Evolutionary conservation across 345 rosid genomes (phyloP), one percentile per base, ranked within the genome.

Genomic region (Trapa incisa): DNA sequence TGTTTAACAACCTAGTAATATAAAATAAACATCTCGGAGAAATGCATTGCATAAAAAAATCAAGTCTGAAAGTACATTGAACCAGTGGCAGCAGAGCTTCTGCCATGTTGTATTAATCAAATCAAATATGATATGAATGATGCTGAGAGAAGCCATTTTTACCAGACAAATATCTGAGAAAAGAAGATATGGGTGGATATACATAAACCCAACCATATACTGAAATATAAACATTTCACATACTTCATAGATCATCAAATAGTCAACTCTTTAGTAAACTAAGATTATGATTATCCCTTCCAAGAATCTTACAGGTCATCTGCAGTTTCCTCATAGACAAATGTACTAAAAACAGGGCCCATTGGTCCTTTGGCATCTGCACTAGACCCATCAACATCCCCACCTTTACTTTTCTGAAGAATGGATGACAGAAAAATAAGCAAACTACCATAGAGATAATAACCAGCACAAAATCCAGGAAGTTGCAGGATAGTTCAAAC

Each of bases 311-410:
- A 94, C 99, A 82, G 75, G 57, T 91, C 99, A 85, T 77, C 79
- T 79, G 80, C 86, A 61, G 96, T 74, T 87, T 85, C 97, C 78
- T 91, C 90, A 36, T 77, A 79, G 29, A 82, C 82, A 67, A 82
- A 83, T 37, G 99, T 85, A 86, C 97, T 91, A 79, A 94, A 94
- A 80, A 85, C 90, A 5, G 99, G 90, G 68, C 99, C 99, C 90
- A 94, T 77, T 11, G 93, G 86, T 71, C 86, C 91, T 73, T 73
- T 79, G 43, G 82, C 64, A 67, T 86, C 85, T 52, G 71, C 60
- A 65, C 64, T 72, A n/a, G 70, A 63, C 57, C 9, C 48, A 45
- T 45, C 83, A 68, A 70, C 78, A 66, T 66, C 76, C 47, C 83
- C 68, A 57, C 75, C 81, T 77, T 75, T 89, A 7, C 79, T 69